Conservation (phyloP, 805 yeast species). For the Blastobotrys americana region DNA sequence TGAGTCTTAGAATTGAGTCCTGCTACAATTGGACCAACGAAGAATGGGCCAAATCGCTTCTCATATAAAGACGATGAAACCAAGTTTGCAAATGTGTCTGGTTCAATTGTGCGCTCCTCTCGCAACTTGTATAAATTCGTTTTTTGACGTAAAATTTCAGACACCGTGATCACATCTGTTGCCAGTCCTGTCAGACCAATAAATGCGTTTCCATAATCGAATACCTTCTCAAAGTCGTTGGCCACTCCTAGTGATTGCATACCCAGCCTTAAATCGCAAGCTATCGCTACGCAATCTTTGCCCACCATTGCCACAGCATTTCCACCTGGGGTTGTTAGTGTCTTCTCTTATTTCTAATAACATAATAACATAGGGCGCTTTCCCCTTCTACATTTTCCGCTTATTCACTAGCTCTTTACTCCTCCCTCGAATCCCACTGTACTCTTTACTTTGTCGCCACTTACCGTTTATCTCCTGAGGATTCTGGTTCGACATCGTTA, state of each 20-base stretch:
- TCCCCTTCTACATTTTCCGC: too few species aligned
- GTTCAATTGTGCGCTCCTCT: conserved; percentile 90
- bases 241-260: conserved; percentile 88
- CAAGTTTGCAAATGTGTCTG: conserved; percentile 85
- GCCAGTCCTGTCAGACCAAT: conserved; percentile 94
- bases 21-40: conserved; percentile 94
- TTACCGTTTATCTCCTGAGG: too few species aligned
- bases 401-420: too few species aligned
- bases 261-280: conserved; percentile 90
- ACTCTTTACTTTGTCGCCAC: too few species aligned
- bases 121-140: conserved; percentile 82
- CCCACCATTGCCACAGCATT: conserved; percentile 98
- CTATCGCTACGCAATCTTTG: conserved; percentile 96
- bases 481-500: too few species aligned
- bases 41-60: conserved; percentile 87
- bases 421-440: too few species aligned
- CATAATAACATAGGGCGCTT: too few species aligned
- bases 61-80: conserved; percentile 87
- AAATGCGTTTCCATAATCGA: conserved; percentile 69
- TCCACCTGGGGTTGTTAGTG: too few species aligned
- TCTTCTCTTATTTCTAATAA: too few species aligned
- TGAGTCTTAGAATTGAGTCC: conserved; percentile 79
- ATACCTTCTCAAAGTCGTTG: conserved; percentile 87
- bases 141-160: conserved; percentile 72
- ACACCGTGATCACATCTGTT: conserved; percentile 80